Conservation (phyloP, 1,139 yeast species). For the Entelexis paramagnoliae region DNA sequence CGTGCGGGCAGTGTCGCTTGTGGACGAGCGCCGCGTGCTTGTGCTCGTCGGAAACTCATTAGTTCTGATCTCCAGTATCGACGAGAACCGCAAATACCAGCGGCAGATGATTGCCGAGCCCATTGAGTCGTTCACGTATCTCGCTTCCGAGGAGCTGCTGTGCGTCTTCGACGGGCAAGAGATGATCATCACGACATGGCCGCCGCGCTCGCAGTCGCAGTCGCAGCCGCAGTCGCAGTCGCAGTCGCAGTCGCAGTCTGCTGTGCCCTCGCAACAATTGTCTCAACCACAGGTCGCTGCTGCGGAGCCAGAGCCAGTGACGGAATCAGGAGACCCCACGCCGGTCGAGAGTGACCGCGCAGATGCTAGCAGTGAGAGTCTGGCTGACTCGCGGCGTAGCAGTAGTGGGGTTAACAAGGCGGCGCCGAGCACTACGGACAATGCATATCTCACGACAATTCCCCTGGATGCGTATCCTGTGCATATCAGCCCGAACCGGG, state of each 20-base stretch:
- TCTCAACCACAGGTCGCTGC: too few species aligned
- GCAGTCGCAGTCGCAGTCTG: too few species aligned
- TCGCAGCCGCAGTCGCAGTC: too few species aligned
- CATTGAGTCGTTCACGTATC: conserved; percentile 22
- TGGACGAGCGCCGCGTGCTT: conserved; percentile 18
- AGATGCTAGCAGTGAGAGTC: too few species aligned
- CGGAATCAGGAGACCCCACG: too few species aligned
- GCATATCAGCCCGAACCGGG: conserved; percentile 34
- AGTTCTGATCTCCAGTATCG: conserved; percentile 25
- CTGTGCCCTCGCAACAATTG: too few species aligned
- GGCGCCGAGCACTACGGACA: too few species aligned
- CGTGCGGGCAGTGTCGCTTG: conserved; percentile 17
- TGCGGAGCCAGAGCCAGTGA: too few species aligned
- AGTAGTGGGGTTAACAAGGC: too few species aligned
- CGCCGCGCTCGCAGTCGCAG: background rate
- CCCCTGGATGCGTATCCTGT: conserved; percentile 36
- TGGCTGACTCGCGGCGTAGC: too few species aligned
- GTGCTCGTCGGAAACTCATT: conserved; percentile 24
- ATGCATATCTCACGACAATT: conserved; percentile 16
- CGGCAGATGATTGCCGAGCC: conserved; percentile 22
- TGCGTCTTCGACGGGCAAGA: conserved; percentile 39
- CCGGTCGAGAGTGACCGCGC: too few species aligned
- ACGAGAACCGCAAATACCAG: conserved; percentile 17
- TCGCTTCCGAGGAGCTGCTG: conserved; percentile 20
- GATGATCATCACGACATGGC: conserved; percentile 22